phyloP scores from a whole-genome alignment of 768 basidiomycete species.

The Hygrocybe coccinea region DNA sequence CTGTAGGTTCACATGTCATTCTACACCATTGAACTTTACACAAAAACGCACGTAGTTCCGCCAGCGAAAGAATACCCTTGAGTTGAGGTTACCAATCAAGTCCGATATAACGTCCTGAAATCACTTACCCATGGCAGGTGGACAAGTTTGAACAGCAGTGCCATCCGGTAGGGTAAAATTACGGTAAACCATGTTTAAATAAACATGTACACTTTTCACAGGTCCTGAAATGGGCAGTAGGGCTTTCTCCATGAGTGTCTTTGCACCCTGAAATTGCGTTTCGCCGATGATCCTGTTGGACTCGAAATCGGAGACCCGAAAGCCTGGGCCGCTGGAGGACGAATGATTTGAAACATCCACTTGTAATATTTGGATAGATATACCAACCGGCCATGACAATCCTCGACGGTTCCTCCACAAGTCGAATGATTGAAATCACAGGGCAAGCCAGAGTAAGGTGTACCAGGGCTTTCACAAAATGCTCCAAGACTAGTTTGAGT shows the following conservation, averaged over 20 bases:
- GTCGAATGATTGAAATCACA: constrained; percentile 73
- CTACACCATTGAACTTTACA: not conserved
- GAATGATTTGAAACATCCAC: not conserved
- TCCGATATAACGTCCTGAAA: not conserved
- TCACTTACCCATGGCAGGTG: constrained; percentile 66
- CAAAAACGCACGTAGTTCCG: constrained; percentile 61
- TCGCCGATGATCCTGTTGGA: constrained; percentile 71
- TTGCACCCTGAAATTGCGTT: constrained; percentile 64
- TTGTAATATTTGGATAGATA: constrained; percentile 1
- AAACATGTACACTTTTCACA: constrained; percentile 66
- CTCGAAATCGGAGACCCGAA: constrained; percentile 68
- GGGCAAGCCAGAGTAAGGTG: constrained; percentile 57
- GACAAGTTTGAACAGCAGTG: constrained; percentile 63
- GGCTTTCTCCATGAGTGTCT: constrained; percentile 51
- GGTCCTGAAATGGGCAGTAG: constrained; percentile 50
- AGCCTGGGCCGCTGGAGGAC: constrained; percentile 61
- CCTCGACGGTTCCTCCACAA: constrained; percentile 61
- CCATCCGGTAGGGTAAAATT: constrained; percentile 64
- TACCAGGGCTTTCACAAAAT: constrained; percentile 72
- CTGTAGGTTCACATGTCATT: constrained; percentile 26
- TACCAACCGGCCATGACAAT: constrained; percentile 65
- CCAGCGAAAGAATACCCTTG: constrained; percentile 73
- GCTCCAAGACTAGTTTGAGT: constrained; percentile 52
- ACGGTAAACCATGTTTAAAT: constrained; percentile 68
- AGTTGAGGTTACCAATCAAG: not conserved